Evolutionary conservation across 1,284 basidiomycete genomes (phyloP).

Genomic region (Puccinia triticina): DNA sequence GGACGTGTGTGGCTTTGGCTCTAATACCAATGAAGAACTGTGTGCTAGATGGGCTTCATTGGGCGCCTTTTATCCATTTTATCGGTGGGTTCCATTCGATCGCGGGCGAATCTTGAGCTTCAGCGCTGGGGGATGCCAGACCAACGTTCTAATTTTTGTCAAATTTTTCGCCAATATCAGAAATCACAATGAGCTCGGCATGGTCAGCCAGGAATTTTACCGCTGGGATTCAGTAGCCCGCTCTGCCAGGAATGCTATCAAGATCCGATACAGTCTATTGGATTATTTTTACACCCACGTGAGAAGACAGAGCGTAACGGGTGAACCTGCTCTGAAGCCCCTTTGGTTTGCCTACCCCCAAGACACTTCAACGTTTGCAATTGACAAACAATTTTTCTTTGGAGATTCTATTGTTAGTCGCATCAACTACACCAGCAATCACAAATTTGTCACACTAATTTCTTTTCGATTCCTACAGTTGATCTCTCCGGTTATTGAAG

Average conservation of each 20-base stretch:
- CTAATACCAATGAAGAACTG: conserved; percentile 68
- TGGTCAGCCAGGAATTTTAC: conserved; percentile 69
- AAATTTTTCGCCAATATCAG: conserved; percentile 63
- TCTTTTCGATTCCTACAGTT: conserved; percentile 58
- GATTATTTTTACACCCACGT: conserved; percentile 75
- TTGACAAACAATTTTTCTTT: conserved; percentile 73
- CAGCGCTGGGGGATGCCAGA: conserved; percentile 58
- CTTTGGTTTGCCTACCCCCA: conserved; percentile 75
- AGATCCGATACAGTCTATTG: conserved; percentile 70
- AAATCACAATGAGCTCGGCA: conserved; percentile 68
- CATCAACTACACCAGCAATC: neutral
- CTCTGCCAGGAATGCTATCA: conserved; percentile 68
- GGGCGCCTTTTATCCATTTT: conserved; percentile 73
- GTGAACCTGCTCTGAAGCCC: conserved; percentile 71
- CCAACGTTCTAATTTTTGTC: conserved; percentile 67
- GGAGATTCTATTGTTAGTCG: conserved; percentile 65
- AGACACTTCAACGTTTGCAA: conserved; percentile 68
- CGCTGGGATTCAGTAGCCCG: conserved; percentile 67
- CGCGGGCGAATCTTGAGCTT: conserved; percentile 58
- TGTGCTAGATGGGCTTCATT: conserved; percentile 75
- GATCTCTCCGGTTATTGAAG: conserved; percentile 70
- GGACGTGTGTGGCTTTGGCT: conserved; percentile 67
- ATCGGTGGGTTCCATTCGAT: conserved; percentile 61
- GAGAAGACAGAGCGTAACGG: conserved; percentile 67
- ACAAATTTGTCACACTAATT: neutral